Conservation (phyloP, 441 rosid species). For the Arabidopsis hybrid region DNA sequence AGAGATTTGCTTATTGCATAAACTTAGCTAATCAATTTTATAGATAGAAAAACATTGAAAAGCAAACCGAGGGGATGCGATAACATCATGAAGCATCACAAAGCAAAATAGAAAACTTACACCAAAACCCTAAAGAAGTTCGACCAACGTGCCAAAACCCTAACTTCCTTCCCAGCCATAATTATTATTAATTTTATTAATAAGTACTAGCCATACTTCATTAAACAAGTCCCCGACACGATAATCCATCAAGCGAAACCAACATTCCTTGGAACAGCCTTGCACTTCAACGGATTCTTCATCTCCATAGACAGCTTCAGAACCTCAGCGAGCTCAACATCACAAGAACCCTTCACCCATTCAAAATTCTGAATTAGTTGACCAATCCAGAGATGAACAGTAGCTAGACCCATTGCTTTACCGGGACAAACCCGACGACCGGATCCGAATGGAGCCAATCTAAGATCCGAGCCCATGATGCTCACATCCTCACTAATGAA, state of each 20-base stretch:
- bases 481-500: conserved; percentile 58
- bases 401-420: conserved; percentile 62
- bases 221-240: conserved; percentile 18
- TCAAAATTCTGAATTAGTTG: conserved; percentile 55
- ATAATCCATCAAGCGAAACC: conserved; percentile 10
- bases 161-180: conserved; percentile 35
- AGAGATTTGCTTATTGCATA: conserved; percentile 1
- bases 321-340: conserved; percentile 51
- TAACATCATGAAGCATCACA: conserved; percentile 28
- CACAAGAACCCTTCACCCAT: conserved; percentile 52
- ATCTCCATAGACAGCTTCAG: conserved; percentile 67
- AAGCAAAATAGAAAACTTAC: neutral
- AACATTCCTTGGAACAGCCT: conserved; percentile 51
- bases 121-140: conserved; percentile 40
- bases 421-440: conserved; percentile 73
- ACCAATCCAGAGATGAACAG: conserved; percentile 59
- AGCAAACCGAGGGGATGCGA: conserved; percentile 12
- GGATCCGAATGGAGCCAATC: conserved; percentile 65
- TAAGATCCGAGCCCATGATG: conserved; percentile 64
- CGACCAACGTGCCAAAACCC: conserved; percentile 35
- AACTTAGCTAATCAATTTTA: conserved; percentile 30
- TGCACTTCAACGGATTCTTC: conserved; percentile 56
- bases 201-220: conserved; percentile 3
- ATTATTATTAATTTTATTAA: conserved; percentile 32
- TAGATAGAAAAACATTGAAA: conserved; percentile 9